phyloP scores from a whole-genome alignment of 2,329 filamentous ascomycete species.

The Ophiostoma tasmaniense region DNA sequence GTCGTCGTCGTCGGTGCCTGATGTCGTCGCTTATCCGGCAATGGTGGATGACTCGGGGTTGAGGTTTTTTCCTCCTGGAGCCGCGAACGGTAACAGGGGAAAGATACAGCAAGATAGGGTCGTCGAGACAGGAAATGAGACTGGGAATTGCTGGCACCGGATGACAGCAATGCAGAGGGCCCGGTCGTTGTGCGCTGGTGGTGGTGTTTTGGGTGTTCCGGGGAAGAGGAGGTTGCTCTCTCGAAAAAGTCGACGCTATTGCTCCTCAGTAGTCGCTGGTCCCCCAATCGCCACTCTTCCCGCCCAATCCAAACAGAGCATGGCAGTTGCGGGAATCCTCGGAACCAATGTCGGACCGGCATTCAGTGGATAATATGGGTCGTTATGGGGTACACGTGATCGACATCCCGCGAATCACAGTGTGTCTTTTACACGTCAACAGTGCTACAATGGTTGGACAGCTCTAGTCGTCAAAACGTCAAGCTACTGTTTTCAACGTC shows the following conservation, averaged over 20 bases:
- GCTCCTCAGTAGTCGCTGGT: not conserved
- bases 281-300: not conserved
- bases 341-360: constrained; percentile 20
- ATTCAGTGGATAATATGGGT: not conserved
- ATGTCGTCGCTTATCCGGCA: not conserved
- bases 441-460: not conserved
- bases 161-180: not conserved
- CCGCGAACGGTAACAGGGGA: not conserved
- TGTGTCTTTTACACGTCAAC: constrained; percentile 14
- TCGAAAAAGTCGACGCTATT: constrained; percentile 7
- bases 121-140: not conserved
- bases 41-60: not conserved
- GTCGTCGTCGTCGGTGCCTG: not conserved
- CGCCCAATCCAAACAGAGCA: not conserved
- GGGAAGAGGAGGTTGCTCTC: not conserved
- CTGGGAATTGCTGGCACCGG: not conserved
- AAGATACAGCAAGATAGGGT: not conserved
- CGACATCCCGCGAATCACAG: not conserved
- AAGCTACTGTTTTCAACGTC: not conserved
- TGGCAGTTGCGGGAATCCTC: constrained; percentile 16
- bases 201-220: constrained; percentile 2
- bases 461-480: not conserved
- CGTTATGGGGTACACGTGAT: constrained; percentile 7
- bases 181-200: constrained; percentile 1
- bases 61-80: constrained; percentile 10